A percentile compares a stretch with the other conserved stretches of the same genome.
Evolutionary conservation across 352 stramenopile genomes (phyloP).

Genomic region (Phytophthora chlamydospora): DNA sequence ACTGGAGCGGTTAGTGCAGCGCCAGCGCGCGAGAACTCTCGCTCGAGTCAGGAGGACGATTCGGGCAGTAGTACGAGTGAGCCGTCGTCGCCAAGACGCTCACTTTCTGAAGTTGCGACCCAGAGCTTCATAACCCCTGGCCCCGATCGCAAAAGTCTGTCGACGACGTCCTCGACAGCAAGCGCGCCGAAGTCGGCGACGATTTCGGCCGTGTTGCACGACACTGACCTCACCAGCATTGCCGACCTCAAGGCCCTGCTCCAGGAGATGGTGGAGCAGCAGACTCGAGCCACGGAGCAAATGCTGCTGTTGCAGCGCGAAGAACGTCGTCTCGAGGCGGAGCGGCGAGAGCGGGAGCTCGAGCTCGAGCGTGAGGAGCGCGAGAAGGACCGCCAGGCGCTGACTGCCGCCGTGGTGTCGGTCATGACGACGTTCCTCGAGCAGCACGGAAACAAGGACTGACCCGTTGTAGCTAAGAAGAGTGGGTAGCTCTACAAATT

Average conservation of each 20-base stretch:
- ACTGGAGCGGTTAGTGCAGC: conserved; percentile 14
- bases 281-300: conserved; percentile 27
- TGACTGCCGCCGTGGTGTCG: conserved; percentile 30
- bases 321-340: conserved; percentile 32
- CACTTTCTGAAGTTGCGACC: conserved; percentile 7
- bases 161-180: not conserved
- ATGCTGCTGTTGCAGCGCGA: conserved; percentile 39
- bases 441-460: conserved; percentile 19
- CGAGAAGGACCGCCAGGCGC: conserved; percentile 38
- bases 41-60: conserved; percentile 22
- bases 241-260: conserved; percentile 33
- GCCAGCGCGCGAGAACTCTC: conserved; percentile 4
- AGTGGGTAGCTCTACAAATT: not conserved
- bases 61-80: conserved; percentile 26
- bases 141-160: conserved; percentile 1
- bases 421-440: conserved; percentile 40
- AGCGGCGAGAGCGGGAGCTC: conserved; percentile 35
- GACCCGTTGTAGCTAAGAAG: conserved; percentile 1
- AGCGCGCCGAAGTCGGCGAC: not conserved
- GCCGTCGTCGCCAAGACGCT: conserved; percentile 12
- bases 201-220: conserved; percentile 13
- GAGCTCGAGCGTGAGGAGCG: conserved; percentile 35
- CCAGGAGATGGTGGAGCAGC: conserved; percentile 40
- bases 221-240: conserved; percentile 20
- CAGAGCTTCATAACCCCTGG: conserved; percentile 27